Percentiles rank a stretch among this genome's conserved stretches.
These are phyloP conservation scores for Paracorniculantispora psalliotae DNA, from an alignment of 2,329 filamentous ascomycete species.

Conservation along the genomic window DNA sequence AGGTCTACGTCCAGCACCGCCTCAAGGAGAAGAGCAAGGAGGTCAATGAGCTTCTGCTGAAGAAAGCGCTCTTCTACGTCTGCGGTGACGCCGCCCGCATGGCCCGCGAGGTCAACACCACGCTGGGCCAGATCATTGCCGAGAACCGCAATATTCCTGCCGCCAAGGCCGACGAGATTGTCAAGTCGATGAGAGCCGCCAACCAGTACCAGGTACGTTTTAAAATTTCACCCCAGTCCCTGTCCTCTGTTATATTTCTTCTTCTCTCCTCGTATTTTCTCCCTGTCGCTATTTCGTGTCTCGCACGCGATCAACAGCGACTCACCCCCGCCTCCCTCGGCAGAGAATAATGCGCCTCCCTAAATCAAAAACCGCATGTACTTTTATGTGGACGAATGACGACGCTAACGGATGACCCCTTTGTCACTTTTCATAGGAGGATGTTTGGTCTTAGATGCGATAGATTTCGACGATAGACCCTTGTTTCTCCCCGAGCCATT, in stretches of 20 bases:
- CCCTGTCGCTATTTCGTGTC: not conserved
- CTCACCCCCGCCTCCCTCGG: not conserved
- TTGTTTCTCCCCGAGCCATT: not conserved
- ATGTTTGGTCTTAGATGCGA: constrained; percentile 59
- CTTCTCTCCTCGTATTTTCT: not conserved
- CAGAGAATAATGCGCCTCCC: no score
- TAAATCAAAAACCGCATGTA: no score
- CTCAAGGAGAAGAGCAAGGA: constrained; percentile 78
- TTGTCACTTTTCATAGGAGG: constrained; percentile 47
- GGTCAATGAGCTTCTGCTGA: constrained; percentile 77
- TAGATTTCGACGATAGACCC: not conserved
- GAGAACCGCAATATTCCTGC: constrained; percentile 77
- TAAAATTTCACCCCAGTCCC: not conserved
- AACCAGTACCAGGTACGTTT: constrained; percentile 87
- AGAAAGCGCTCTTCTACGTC: constrained; percentile 94
- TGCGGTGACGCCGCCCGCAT: constrained; percentile 97
- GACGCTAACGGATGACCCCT: not conserved
- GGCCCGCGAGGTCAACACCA: constrained; percentile 86
- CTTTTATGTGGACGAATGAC: no score
- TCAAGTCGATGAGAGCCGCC: constrained; percentile 91
- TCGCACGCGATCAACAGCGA: not conserved
- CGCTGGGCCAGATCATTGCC: constrained; percentile 81
- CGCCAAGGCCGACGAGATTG: constrained; percentile 88
- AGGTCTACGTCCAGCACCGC: constrained; percentile 95
- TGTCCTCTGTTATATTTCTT: not conserved